phyloP scores from a whole-genome alignment of 1,139 yeast species.

The Yarrowia galli region DNA sequence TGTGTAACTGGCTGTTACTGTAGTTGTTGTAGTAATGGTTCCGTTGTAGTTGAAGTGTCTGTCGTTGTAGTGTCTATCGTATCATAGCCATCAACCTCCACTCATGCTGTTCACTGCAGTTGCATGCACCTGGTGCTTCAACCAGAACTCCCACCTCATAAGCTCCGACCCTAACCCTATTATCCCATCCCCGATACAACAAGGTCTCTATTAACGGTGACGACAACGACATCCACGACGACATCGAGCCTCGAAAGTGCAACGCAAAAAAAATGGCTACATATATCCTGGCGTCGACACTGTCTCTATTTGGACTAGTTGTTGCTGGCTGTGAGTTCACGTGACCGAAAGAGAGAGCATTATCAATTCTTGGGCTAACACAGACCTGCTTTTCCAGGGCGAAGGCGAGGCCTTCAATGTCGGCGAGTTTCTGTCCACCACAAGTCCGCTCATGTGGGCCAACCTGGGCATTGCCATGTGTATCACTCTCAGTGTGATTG shows the following conservation, averaged over 20 bases:
- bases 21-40: too few relatives aligned
- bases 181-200: slow-evolving; percentile 24
- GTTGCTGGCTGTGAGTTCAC: slow-evolving; percentile 35
- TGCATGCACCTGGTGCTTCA: neutral
- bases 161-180: slow-evolving; percentile 11
- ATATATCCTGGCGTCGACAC: slow-evolving; percentile 31
- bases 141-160: neutral
- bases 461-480: slow-evolving; percentile 89
- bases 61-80: too few relatives aligned
- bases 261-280: slow-evolving; percentile 28
- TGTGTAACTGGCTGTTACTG: neutral
- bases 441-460: slow-evolving; percentile 99
- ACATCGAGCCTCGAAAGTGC: slow-evolving; percentile 28
- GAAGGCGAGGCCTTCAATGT: slow-evolving; percentile 90
- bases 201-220: neutral
- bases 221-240: slow-evolving; percentile 10
- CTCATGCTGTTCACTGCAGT: neutral
- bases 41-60: too few relatives aligned
- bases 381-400: slow-evolving; percentile 85
- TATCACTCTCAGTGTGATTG: slow-evolving; percentile 93
- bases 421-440: slow-evolving; percentile 82
- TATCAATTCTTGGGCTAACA: too few relatives aligned
- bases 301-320: slow-evolving; percentile 30
- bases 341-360: neutral
- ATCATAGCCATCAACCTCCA: too few relatives aligned